These are phyloP conservation scores for Paraphaeosphaeria minitans DNA, from an alignment of 2,329 filamentous ascomycete species.

Conservation along the genomic window DNA sequence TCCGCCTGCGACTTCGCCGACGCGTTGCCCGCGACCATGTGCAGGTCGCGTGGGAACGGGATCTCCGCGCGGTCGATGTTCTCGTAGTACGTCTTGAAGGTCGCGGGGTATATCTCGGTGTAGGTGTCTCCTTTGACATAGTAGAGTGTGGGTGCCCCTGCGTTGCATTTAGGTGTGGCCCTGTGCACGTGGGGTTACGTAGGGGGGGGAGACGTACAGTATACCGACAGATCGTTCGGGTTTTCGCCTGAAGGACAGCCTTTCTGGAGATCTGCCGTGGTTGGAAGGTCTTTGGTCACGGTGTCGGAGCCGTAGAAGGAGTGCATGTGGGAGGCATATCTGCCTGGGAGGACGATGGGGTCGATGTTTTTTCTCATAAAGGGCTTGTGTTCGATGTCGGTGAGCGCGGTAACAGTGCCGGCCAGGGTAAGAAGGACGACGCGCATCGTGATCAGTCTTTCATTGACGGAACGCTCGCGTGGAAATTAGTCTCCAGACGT, in stretches of 20 bases:
- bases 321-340: slow-evolving; percentile 48
- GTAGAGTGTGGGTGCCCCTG: slow-evolving; percentile 49
- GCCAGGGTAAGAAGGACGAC: not conserved
- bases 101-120: slow-evolving; percentile 39
- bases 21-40: slow-evolving; percentile 46
- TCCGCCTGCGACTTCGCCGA: slow-evolving; percentile 34
- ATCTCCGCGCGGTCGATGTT: slow-evolving; percentile 49
- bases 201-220: slow-evolving; percentile 37
- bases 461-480: too few species aligned
- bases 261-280: slow-evolving; percentile 42
- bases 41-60: slow-evolving; percentile 48
- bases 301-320: slow-evolving; percentile 49
- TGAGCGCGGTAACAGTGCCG: slow-evolving; percentile 3
- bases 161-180: not conserved
- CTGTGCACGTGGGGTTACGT: not conserved
- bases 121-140: slow-evolving; percentile 39
- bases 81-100: slow-evolving; percentile 52
- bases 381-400: slow-evolving; percentile 17
- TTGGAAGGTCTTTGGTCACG: slow-evolving; percentile 42
- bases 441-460: not conserved
- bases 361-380: slow-evolving; percentile 52
- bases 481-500: not conserved
- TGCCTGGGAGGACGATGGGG: slow-evolving; percentile 45
- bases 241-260: slow-evolving; percentile 52
- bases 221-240: slow-evolving; percentile 52